Base-by-base conservation (phyloP, 2,329 filamentous ascomycete genomes). In the Cladophialophora exuberans region DNA sequence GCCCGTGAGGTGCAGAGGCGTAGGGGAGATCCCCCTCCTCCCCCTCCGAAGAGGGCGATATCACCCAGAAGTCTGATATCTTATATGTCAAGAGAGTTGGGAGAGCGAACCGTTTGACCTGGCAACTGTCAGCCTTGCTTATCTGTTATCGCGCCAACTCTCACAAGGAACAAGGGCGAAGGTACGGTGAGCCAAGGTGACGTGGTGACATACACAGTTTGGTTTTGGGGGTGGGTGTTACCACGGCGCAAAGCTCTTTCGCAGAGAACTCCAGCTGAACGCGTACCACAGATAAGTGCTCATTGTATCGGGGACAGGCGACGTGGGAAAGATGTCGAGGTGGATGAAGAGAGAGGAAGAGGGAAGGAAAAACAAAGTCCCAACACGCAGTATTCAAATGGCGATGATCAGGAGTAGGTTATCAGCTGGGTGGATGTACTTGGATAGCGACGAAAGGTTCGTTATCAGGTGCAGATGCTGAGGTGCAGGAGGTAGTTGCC, bases 201-300 rank as follows among this genome's bases (percentile, higher is more conserved):
- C 9, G 23, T 9, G 18, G 47, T 33, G 18, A 60, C 54, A 44
- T 51, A 60, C 54, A 35, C 57, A 57, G 18, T 30, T 39, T 49
- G 41, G 35, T 28, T 48, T 45, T 25, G 50, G 26, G 43, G 26
- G 11, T 23, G 44, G 26, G 18, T 42, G 52, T 47, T 54, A 62
- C 57, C 54, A 60, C 46, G 57, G 60, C 51, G 56, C 52, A 56
- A 57, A 54, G 57, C 62, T 62, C 58, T 65, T 65, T 60, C 59
- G 55, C 57, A 61, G 52, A 57, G 62, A 62, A 56, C 60, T 60
- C 60, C 60, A 63, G 58, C 63, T 61, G 56, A 62, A 65, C 49
- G 56, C 54, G 51, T 62, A 62, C 63, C 63, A 65, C 52, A 65
- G 52, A 41, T 61, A 65, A 35, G 45, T 62, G 58, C 60, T 65